A percentile compares a stretch with the other conserved stretches of the same genome.
phyloP scores from a whole-genome alignment of 306 rosid genomes.

The Vicia villosa region DNA sequence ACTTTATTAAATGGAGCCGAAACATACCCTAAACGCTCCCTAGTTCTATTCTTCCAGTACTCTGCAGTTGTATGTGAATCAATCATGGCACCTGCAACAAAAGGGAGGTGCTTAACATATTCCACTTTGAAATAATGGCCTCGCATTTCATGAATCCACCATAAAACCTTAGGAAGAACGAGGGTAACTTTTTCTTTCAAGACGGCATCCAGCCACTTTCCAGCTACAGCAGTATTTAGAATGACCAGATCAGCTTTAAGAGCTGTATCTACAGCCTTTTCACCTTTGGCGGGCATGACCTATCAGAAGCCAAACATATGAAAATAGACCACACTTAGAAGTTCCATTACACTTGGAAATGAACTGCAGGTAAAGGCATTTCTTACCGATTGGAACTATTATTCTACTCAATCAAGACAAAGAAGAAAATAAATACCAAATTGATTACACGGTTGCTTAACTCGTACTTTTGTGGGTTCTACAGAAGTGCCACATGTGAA shows the following conservation, averaged over 20 bases:
- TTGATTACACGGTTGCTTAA: not conserved
- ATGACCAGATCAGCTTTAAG: slow-evolving; percentile 82
- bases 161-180: slow-evolving; percentile 92
- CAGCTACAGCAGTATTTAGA: slow-evolving; percentile 96
- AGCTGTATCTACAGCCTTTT: slow-evolving; percentile 73
- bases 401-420: slow-evolving; percentile 13
- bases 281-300: slow-evolving; percentile 80
- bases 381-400: not conserved
- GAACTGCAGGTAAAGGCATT: slow-evolving; percentile 15
- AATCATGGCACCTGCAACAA: slow-evolving; percentile 98
- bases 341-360: slow-evolving; percentile 13
- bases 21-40: slow-evolving; percentile 72
- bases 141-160: slow-evolving; percentile 99
- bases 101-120: slow-evolving; percentile 99
- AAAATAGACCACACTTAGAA: slow-evolving; percentile 25
- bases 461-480: slow-evolving; percentile 8
- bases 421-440: slow-evolving; percentile 11
- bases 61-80: slow-evolving; percentile 91
- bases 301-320: slow-evolving; percentile 36
- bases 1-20: not conserved
- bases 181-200: slow-evolving; percentile 71
- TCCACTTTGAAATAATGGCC: slow-evolving; percentile 96
- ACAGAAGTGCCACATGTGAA: not conserved
- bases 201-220: slow-evolving; percentile 94
- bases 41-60: slow-evolving; percentile 90